Evolutionary conservation across 768 basidiomycete species (phyloP).

Genomic region (Amanita jacksonii): DNA sequence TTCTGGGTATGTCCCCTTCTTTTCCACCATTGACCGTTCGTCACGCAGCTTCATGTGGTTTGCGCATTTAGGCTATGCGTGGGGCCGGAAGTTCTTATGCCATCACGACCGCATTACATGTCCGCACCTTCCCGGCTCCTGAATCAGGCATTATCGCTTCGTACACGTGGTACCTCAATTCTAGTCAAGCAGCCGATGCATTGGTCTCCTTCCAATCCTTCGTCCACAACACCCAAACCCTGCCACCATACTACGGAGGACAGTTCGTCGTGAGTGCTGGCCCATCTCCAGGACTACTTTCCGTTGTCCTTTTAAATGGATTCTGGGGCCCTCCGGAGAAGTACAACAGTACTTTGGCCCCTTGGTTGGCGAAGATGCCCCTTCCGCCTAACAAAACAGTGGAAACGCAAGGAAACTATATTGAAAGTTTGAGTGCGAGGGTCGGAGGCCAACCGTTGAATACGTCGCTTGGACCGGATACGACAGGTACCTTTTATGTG

Average conservation of each 20-base stretch:
- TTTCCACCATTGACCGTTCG: background rate
- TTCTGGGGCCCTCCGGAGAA: background rate
- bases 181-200: background rate
- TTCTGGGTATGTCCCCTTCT: slow-evolving; percentile 16
- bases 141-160: slow-evolving; percentile 12
- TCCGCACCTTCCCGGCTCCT: slow-evolving; percentile 15
- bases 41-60: background rate
- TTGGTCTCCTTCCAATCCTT: background rate
- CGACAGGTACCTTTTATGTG: background rate
- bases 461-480: background rate
- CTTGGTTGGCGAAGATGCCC: background rate
- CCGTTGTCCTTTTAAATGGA: background rate
- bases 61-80: slow-evolving; percentile 12
- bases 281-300: background rate
- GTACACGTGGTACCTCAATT: background rate
- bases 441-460: background rate
- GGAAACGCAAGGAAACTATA: background rate
- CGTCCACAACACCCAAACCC: background rate
- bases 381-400: background rate
- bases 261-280: background rate
- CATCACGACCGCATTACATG: slow-evolving; percentile 13
- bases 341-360: background rate
- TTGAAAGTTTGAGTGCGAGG: background rate
- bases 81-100: slow-evolving; percentile 18
- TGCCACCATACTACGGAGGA: background rate